A percentile compares a stretch with the other conserved stretches of the same genome.
Evolutionary conservation across 2,329 filamentous ascomycete genomes (phyloP).

Genomic region (Xylaria hypoxylon): DNA sequence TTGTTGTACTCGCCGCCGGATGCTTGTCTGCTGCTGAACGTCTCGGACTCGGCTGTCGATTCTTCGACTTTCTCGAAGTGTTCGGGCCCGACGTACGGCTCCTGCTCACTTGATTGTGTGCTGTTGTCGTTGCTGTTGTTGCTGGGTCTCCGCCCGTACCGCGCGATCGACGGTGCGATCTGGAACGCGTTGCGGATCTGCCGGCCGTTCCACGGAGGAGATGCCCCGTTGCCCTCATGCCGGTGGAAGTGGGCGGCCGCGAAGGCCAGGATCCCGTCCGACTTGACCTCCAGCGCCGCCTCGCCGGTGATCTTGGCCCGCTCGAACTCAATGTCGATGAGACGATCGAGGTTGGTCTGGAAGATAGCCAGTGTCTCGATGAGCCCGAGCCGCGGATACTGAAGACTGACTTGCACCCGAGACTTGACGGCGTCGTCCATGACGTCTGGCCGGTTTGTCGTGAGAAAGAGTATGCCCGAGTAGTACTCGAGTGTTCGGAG

Average conservation of each 20-base stretch:
- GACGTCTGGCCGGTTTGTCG: constrained; percentile 37
- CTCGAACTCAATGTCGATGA: constrained; percentile 40
- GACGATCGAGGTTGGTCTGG: constrained; percentile 39
- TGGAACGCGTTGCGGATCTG: constrained; percentile 47
- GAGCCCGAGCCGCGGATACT: constrained; percentile 37
- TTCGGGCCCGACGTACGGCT: constrained; percentile 36
- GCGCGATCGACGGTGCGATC: constrained; percentile 44
- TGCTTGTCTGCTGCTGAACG: constrained; percentile 2
- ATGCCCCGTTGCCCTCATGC: constrained; percentile 29
- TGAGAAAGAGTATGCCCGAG: constrained; percentile 38
- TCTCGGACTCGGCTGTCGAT: constrained; percentile 34
- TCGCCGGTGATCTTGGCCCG: constrained; percentile 36
- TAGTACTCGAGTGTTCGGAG: constrained; percentile 40
- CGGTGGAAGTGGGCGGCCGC: constrained; percentile 39
- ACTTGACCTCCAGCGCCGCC: constrained; percentile 36
- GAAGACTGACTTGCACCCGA: constrained; percentile 37
- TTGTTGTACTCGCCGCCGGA: background rate
- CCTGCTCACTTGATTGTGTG: constrained; percentile 21
- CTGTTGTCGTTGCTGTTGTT: constrained; percentile 1
- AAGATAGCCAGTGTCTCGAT: constrained; percentile 40
- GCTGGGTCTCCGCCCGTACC: constrained; percentile 25
- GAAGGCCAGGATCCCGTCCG: constrained; percentile 40
- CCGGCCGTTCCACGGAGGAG: constrained; percentile 44
- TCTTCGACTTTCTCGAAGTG: constrained; percentile 42
- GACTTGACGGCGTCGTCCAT: constrained; percentile 41